Percentiles rank a stretch among this genome's conserved stretches.
These are phyloP conservation scores for Citrus unshiu DNA, from an alignment of 345 rosid genomes.

Conservation along the genomic window DNA sequence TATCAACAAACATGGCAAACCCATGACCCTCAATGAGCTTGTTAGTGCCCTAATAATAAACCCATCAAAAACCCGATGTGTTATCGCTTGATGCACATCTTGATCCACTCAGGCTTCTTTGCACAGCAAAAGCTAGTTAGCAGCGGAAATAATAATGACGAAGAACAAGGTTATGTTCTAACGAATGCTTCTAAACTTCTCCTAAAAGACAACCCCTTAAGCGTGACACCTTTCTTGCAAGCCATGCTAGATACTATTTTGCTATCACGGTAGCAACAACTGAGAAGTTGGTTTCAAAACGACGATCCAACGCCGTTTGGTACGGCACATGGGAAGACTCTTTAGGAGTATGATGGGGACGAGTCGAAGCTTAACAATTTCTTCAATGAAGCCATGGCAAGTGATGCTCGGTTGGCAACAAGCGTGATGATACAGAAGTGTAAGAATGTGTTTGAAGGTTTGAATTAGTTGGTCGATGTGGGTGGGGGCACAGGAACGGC, in stretches of 20 bases:
- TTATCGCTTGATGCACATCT: too few species aligned
- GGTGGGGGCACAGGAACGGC: conserved; percentile 42
- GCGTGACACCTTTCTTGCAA: conserved; percentile 24
- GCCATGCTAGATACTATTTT: conserved; percentile 22
- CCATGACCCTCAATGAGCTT: too few species aligned
- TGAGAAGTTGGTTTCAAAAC: conserved; percentile 32
- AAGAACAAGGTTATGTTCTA: too few species aligned
- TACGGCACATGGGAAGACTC: conserved; percentile 25
- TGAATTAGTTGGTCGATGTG: conserved; percentile 35
- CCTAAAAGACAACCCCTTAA: conserved; percentile 10
- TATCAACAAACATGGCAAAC: too few species aligned
- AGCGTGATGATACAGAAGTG: conserved; percentile 17
- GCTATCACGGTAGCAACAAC: conserved; percentile 18
- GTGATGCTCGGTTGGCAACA: conserved; percentile 7
- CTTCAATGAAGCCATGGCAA: conserved; percentile 5
- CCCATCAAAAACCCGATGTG: too few species aligned
- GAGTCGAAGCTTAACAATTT: conserved; percentile 15
- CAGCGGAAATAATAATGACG: too few species aligned
- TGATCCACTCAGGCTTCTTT: too few species aligned
- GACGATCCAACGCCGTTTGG: conserved; percentile 26
- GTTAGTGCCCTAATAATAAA: too few species aligned
- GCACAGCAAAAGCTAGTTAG: too few species aligned
- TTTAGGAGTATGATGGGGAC: conserved; percentile 15
- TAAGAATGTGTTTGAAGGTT: conserved; percentile 26
- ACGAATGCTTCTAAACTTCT: too few species aligned